Base-by-base conservation (phyloP, 192 early-diverging fungal genomes). In the Coemansia asiatica region DNA sequence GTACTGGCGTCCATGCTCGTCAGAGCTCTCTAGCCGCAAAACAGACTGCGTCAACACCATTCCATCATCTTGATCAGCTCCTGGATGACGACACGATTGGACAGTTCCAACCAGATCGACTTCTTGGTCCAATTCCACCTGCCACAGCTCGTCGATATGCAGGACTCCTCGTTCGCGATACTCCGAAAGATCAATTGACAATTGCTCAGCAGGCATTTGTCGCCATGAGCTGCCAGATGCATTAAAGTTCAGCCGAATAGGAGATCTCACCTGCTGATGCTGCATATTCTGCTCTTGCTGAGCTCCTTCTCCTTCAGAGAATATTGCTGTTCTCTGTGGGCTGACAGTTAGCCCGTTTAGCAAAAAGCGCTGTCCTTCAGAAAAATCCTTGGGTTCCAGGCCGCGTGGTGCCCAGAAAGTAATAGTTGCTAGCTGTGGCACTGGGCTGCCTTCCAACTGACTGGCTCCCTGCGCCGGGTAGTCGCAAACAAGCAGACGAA, bases 401-500 rank as follows among this genome's bases (percentile, higher is more conserved):
- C 56, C 55, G 31, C 62, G 64, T 4, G 76, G 64, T 3, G 69
- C 61, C 73, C 78, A 81, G 18, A 81, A 48, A 1, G 78, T 81
- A n/a, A 81, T 61, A n/a, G 62, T 6, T 2, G 78, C 72, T 4
- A 40, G 53, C 38, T 19, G 21, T 26, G 51, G 51, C 61, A 16
- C 15, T 16, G 2, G n/a, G 13, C 33, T 53, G 31, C 60, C 10
- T 51, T 60, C 57, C 2, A 60, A 19, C 21, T 13, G 25, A 33
- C 58, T 60, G 67, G 53, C 56, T 19, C 33, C 35, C 18, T 71
- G 78, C 27, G 56, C 66, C 8, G 78, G 78, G 55, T 81, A 81
- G 65, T 81, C 78, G 56, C 73, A 81, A 6, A 81, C 73, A 51
- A 63, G 68, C 57, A 81, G 53, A 15, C 56, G 62, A 56, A 75